These are phyloP conservation scores for Withania somnifera DNA, from an alignment of 305 asterid genomes.

Conservation along the genomic window DNA sequence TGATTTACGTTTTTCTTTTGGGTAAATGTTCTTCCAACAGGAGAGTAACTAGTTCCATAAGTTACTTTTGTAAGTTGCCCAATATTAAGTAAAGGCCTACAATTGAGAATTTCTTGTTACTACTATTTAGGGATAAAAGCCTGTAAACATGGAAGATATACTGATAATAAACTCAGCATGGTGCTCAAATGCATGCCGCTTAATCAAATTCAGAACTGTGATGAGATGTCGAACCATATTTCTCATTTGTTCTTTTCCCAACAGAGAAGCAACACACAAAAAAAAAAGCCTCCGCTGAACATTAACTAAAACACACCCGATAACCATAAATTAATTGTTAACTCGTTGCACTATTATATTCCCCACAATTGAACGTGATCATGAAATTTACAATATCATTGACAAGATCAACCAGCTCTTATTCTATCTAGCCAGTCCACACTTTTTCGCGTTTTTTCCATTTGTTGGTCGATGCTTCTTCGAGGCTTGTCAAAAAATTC, in stretches of 20 bases:
- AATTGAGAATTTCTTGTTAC: background rate
- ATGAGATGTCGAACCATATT: background rate
- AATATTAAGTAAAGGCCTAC: background rate
- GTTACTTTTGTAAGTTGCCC: background rate
- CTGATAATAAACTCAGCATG: background rate
- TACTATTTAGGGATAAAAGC: background rate
- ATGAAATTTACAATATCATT: constrained; percentile 8
- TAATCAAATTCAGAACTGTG: background rate
- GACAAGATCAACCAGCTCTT: constrained; percentile 37
- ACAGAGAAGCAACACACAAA: background rate
- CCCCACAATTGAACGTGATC: background rate
- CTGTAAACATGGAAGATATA: background rate
- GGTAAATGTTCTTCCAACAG: background rate
- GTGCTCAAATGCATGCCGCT: too few relatives aligned
- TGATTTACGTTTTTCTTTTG: background rate
- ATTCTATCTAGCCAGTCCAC: constrained; percentile 82
- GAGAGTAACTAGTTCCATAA: background rate
- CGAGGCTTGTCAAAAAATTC: constrained; percentile 72
- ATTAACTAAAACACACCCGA: background rate
- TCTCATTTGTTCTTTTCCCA: background rate
- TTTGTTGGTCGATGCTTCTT: constrained; percentile 61
- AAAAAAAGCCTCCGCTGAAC: background rate
- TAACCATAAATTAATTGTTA: constrained; percentile 1
- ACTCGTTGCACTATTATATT: constrained; percentile 2
- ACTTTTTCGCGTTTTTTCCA: constrained; percentile 65